Base-by-base conservation (phyloP, 2,329 filamentous ascomycete species). In the Aureobasidium namibiae region DNA sequence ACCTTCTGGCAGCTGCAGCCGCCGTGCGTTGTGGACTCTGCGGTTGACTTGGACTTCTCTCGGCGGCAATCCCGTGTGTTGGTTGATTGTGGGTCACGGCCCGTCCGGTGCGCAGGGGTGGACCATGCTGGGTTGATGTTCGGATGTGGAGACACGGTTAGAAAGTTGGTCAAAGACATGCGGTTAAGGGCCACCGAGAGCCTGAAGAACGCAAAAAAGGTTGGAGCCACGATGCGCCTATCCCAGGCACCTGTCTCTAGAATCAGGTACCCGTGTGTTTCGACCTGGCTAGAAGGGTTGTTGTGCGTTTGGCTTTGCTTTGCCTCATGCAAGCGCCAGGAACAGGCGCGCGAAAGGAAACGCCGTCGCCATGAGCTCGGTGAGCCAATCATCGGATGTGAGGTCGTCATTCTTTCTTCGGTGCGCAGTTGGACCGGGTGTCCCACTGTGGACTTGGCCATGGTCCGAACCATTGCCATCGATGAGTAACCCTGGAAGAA, bases 71-170 rank as follows among this genome's bases (percentile, higher is more conserved):
- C 42, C 54, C 54, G 34, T 33, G 42, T 38, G 54, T 38, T 48
- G 54, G 54, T 57, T 48, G 54, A 44, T 39, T 46, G 54, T 57
- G 41, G 42, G 54, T 57, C 53, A 57, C 53, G 53, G 42, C 41
- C 53, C 42, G 53, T 34, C 42, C 41, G 54, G 31, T 29, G 44
- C 44, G 26, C 42, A 46, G 24, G 42, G 23, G 10, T 57, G 26
- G 33, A 57, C 31, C 41, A 48, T 54, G 26, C 29, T 38, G 41
- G 54, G 31, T 48, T 56, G 52, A 56, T 45, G 52, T 45, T 44
- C 52, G 41, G 52, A n/a, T 56, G 52, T 56, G 52, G 52, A 56
- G 52, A 56, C 52, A 45, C 34, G 41, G 52, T 54, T 54, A 36
- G 18, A 38, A 38, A 21, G 42, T 52, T 38, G 33, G 34, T 39